A percentile compares a stretch with the other conserved stretches of the same genome.
Evolutionary conservation across 1,284 basidiomycete genomes (phyloP).

Genomic region (Vanrija sp.): DNA sequence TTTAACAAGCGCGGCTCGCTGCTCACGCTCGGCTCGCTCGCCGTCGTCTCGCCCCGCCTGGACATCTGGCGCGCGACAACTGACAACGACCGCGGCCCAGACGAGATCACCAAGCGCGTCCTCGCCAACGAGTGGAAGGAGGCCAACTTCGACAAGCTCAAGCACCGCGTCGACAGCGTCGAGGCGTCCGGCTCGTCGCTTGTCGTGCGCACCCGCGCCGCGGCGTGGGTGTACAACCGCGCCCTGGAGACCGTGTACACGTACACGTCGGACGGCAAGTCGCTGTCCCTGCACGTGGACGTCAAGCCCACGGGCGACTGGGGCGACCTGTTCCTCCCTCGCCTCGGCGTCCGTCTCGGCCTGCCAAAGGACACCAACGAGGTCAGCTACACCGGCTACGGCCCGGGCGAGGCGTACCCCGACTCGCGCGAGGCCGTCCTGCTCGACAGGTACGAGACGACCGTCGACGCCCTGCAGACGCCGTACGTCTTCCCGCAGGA

Average conservation of each 20-base stretch:
- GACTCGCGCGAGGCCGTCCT: slow-evolving; percentile 11
- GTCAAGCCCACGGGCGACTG: slow-evolving; percentile 11
- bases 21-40: slow-evolving; percentile 1
- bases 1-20: slow-evolving; percentile 5
- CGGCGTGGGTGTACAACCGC: slow-evolving; percentile 5
- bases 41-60: background rate
- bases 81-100: slow-evolving; percentile 13
- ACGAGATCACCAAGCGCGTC: background rate
- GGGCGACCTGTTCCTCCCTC: slow-evolving; percentile 10
- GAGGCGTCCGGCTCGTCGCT: background rate
- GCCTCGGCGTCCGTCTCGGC: slow-evolving; percentile 18
- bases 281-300: background rate
- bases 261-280: slow-evolving; percentile 1
- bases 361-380: slow-evolving; percentile 3
- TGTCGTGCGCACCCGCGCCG: slow-evolving; percentile 1
- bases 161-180: slow-evolving; percentile 1
- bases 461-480: slow-evolving; percentile 20
- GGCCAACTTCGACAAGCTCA: background rate
- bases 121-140: background rate
- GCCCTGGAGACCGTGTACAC: slow-evolving; percentile 7
- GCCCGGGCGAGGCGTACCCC: slow-evolving; percentile 17
- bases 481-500: slow-evolving; percentile 24
- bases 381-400: slow-evolving; percentile 14
- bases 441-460: background rate
- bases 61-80: slow-evolving; percentile 19